Evolutionary conservation across 1,139 yeast genomes (phyloP).

Genomic region (Meyerozyma smithsonii): DNA sequence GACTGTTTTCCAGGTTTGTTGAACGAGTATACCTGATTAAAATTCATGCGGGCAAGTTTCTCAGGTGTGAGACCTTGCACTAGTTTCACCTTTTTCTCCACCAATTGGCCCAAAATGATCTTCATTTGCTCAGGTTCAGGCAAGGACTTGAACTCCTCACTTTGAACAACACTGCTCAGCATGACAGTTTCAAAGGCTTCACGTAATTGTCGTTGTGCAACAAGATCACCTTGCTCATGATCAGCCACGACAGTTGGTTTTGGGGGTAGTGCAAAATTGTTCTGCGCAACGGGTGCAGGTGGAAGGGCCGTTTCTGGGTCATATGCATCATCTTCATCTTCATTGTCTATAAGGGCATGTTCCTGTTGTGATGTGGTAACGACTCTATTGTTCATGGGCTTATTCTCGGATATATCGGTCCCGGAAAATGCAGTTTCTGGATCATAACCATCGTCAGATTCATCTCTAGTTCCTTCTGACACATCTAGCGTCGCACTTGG

Average conservation of each 20-base stretch:
- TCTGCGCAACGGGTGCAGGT: constrained; percentile 4
- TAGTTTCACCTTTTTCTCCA: constrained; percentile 22
- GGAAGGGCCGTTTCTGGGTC: background rate
- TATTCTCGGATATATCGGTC: background rate
- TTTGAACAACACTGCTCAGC: constrained; percentile 28
- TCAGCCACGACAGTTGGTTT: background rate
- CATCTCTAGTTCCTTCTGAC: constrained; percentile 7
- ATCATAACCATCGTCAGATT: constrained; percentile 21
- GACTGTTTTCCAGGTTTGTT: constrained; percentile 28
- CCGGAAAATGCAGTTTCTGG: constrained; percentile 15
- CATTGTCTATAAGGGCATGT: background rate
- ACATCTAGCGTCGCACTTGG: background rate
- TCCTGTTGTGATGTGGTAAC: no score
- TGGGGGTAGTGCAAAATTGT: constrained; percentile 6
- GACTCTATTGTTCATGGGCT: background rate
- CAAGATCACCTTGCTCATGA: background rate
- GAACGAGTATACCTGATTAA: constrained; percentile 37
- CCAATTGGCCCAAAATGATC: constrained; percentile 26
- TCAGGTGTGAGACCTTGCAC: constrained; percentile 3
- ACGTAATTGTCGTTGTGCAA: constrained; percentile 6
- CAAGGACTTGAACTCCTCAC: constrained; percentile 26
- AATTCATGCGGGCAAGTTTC: constrained; percentile 17
- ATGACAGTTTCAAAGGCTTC: constrained; percentile 34
- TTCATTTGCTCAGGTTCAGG: constrained; percentile 32
- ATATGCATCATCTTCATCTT: constrained; percentile 5